A percentile compares a stretch with the other conserved stretches of the same genome.
Evolutionary conservation across 2,329 filamentous ascomycete species (phyloP).

Genomic region (Metarhizium anisopliae): DNA sequence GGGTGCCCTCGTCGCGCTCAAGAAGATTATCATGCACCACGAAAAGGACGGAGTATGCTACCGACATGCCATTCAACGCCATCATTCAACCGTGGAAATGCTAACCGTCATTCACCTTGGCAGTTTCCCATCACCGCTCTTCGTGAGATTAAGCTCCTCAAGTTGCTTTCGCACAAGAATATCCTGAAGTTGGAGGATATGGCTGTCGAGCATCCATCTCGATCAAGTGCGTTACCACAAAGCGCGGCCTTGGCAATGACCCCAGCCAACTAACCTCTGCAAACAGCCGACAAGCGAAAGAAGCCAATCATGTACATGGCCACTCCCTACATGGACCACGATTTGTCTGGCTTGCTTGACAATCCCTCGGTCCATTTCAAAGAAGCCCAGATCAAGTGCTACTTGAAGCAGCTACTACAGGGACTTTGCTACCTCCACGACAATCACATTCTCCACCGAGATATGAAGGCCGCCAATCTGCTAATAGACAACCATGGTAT

Average conservation of each 20-base stretch:
- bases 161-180: slow-evolving; percentile 87
- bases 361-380: slow-evolving; percentile 85
- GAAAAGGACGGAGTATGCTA: slow-evolving; percentile 82
- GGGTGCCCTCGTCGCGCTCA: slow-evolving; percentile 72
- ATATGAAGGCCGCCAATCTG: slow-evolving; percentile 98
- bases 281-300: slow-evolving; percentile 63
- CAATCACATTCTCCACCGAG: slow-evolving; percentile 81
- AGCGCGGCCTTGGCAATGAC: background rate
- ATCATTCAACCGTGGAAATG: background rate
- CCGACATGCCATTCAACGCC: background rate
- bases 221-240: slow-evolving; percentile 39
- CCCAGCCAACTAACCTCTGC: background rate
- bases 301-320: slow-evolving; percentile 96
- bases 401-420: slow-evolving; percentile 86
- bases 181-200: slow-evolving; percentile 86
- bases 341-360: slow-evolving; percentile 92
- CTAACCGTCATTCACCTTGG: slow-evolving; percentile 1
- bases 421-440: slow-evolving; percentile 87
- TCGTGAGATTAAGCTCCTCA: slow-evolving; percentile 94
- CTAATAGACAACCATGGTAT: slow-evolving; percentile 92
- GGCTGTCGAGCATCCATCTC: slow-evolving; percentile 73
- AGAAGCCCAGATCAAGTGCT: slow-evolving; percentile 93
- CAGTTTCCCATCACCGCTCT: slow-evolving; percentile 96
- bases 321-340: slow-evolving; percentile 97
- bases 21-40: slow-evolving; percentile 99